A percentile compares a stretch with the other conserved stretches of the same genome.
These are phyloP conservation scores for Colletotrichum viniferum DNA, from an alignment of 2,329 filamentous ascomycete genomes.

Conservation along the genomic window DNA sequence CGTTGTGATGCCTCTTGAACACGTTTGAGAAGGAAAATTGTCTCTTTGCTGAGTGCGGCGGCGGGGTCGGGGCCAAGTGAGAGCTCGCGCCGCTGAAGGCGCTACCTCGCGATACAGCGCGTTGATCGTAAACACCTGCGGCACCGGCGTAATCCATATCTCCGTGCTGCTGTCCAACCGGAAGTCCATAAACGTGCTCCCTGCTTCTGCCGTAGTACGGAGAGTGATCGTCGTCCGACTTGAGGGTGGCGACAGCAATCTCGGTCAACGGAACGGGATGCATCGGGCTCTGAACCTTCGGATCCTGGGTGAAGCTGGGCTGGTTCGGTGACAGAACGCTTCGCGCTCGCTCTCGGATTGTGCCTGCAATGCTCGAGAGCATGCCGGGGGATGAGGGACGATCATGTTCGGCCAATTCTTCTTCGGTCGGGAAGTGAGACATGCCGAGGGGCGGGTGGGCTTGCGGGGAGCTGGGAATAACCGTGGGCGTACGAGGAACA, in stretches of 20 bases:
- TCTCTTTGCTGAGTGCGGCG: constrained; percentile 66
- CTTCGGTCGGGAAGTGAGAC: constrained; percentile 77
- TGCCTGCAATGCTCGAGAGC: constrained; percentile 62
- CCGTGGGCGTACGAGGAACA: constrained; percentile 29
- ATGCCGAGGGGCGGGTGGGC: constrained; percentile 82
- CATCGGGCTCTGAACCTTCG: constrained; percentile 57
- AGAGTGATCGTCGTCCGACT: constrained; percentile 45
- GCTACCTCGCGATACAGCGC: constrained; percentile 41
- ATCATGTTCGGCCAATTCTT: constrained; percentile 62
- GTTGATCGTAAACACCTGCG: constrained; percentile 39
- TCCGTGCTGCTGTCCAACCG: constrained; percentile 46
- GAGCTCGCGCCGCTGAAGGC: constrained; percentile 46
- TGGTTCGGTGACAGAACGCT: constrained; percentile 44
- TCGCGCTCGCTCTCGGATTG: constrained; percentile 52
- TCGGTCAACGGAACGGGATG: constrained; percentile 68
- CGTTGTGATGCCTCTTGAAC: constrained; percentile 65
- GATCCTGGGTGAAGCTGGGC: constrained; percentile 41
- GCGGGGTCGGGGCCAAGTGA: constrained; percentile 61
- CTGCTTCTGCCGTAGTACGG: constrained; percentile 42
- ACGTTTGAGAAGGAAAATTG: constrained; percentile 95
- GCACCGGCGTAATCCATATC: constrained; percentile 56
- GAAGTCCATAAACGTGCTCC: constrained; percentile 48
- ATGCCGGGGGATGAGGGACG: constrained; percentile 51
- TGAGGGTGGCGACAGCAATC: constrained; percentile 56
- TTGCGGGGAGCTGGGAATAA: constrained; percentile 4